Conservation (phyloP, 495 filamentous ascomycete genomes). For the Penicillium dipodomyicola region DNA sequence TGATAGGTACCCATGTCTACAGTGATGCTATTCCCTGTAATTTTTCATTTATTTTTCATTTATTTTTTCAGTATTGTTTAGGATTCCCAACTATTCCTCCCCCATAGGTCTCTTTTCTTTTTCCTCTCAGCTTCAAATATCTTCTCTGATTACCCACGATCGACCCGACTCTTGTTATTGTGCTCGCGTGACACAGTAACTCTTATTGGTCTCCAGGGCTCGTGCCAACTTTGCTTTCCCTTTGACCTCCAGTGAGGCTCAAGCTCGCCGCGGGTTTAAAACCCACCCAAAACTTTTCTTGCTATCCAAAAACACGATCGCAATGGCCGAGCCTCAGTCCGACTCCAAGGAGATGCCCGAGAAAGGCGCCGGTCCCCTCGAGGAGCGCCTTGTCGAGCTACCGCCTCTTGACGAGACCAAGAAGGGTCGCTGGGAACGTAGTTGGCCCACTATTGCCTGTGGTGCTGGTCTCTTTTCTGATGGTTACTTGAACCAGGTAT, state of each 20-base stretch:
- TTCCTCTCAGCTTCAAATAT: not conserved
- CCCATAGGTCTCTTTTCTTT: not conserved
- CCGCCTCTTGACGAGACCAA: conserved; percentile 37
- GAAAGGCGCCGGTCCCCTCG: conserved; percentile 16
- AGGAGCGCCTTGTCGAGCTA: conserved; percentile 21
- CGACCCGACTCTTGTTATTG: not conserved
- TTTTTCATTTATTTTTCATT: not conserved
- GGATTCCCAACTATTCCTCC: not conserved
- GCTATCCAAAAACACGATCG: conserved; percentile 7
- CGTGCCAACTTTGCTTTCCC: not conserved
- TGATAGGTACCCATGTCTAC: conserved; percentile 8
- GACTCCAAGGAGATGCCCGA: conserved; percentile 16
- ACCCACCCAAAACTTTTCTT: not conserved
- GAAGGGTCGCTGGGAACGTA: conserved; percentile 58
- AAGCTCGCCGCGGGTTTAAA: not conserved
- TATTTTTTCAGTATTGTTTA: not conserved
- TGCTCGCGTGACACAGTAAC: conserved; percentile 11
- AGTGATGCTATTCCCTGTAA: not conserved
- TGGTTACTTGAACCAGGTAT: conserved; percentile 81
- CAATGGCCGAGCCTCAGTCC: conserved; percentile 6
- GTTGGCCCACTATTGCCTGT: conserved; percentile 72
- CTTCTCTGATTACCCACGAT: not conserved
- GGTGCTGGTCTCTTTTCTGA: conserved; percentile 89
- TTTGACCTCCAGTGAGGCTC: not conserved
- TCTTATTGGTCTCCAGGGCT: conserved; percentile 2